Percentiles rank a stretch among this genome's conserved stretches.
phyloP scores from a whole-genome alignment of 345 rosid species.

The Dipteronia sinensis region DNA sequence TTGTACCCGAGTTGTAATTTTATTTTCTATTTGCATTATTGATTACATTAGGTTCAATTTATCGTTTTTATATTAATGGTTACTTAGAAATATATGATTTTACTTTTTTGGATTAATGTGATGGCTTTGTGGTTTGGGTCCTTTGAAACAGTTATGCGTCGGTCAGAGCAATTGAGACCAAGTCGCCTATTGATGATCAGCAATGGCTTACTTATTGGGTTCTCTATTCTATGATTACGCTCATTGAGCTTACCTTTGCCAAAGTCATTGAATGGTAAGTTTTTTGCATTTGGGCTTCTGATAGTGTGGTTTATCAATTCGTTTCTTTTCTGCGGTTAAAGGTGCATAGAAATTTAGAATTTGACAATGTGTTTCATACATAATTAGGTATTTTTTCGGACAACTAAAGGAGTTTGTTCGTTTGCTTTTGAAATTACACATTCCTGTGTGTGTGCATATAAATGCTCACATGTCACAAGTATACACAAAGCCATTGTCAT shows the following conservation, averaged over 20 bases:
- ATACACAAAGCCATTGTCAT: not conserved
- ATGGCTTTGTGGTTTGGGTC: constrained; percentile 16
- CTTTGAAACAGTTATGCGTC: constrained; percentile 70
- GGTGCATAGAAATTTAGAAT: too few species aligned
- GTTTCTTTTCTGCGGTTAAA: not conserved
- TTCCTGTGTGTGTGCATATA: not conserved
- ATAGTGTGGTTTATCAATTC: not conserved
- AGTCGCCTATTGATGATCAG: constrained; percentile 77
- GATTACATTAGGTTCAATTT: not conserved
- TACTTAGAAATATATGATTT: not conserved
- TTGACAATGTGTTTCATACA: not conserved
- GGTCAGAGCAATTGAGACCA: constrained; percentile 82
- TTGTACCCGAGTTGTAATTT: not conserved
- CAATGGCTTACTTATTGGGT: constrained; percentile 99
- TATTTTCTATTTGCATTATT: not conserved
- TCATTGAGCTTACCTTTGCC: constrained; percentile 88
- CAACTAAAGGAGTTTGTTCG: too few species aligned
- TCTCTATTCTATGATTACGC: constrained; percentile 82
- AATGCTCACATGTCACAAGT: not conserved
- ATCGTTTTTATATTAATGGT: not conserved
- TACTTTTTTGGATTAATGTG: constrained; percentile 10
- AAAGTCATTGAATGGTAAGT: constrained; percentile 86
- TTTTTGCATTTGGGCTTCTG: not conserved
- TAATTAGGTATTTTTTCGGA: not conserved
- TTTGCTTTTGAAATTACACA: not conserved